Base-by-base conservation (phyloP, 2,329 filamentous ascomycete species). In the Nemania bipapillata region DNA sequence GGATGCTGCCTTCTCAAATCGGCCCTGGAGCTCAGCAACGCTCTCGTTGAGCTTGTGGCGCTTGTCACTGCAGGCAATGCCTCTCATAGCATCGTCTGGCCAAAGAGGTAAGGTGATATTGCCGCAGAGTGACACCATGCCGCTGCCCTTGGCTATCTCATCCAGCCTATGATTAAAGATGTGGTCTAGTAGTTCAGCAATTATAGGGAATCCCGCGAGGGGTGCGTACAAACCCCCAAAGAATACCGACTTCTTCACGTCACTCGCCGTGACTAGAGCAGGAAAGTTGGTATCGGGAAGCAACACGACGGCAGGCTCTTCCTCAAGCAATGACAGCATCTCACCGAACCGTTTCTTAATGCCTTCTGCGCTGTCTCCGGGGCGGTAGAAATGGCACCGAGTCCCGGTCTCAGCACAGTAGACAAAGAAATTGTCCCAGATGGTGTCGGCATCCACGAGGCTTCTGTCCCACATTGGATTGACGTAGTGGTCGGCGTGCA, bases 341-440 rank as follows among this genome's bases (percentile, higher is more conserved):
- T 70, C 61, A 1, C 76, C 58, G 55, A 81, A 80, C 17, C 80
- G 75, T 22, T 65, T 53, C 47, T 68, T 71, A 26, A 81, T 63
- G 56, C 77, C 76, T 9, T 76, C 75, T 5, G 77, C 66, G 1
- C 75, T 73, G 47, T 82, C 79, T 15, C 80, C 79, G 4, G 75
- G 61, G 8, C 79, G 79, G 59, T 78, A 81, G 57, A 86, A 74
- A 4, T 72, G 70, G 68, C 84, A 86, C 15, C 72, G 75, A 5
- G 74, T 58, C 1, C 81, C 81, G 11, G 82, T 84, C 22, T 81
- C 78, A 62, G 80, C 82, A 73, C 86, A 89, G 49, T 80, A 81
- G 53, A 78, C 74, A 69, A 83, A 86, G 73, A 88, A 86, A 42
- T 73, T 78, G 2, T 78, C 77, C 65, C 84, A 80, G 17, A 83